Evolutionary conservation across 805 yeast genomes (phyloP).

Genomic region (Millerago galiae): DNA sequence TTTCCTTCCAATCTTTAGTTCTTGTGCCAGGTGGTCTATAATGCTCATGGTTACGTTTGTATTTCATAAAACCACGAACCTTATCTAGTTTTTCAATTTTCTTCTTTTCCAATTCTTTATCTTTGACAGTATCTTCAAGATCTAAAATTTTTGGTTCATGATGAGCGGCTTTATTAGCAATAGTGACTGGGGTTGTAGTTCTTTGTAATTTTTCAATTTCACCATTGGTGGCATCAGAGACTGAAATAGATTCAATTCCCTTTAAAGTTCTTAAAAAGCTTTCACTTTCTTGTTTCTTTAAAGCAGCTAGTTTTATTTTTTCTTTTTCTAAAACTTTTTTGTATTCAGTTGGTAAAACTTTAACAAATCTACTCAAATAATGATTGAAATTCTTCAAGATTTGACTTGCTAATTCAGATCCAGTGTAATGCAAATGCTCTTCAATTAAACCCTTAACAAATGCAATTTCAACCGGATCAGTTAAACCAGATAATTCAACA

Average conservation of each 20-base stretch:
- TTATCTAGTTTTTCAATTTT: constrained; percentile 67
- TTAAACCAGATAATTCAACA: constrained; percentile 69
- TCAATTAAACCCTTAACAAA: constrained; percentile 88
- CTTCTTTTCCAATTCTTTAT: constrained; percentile 57
- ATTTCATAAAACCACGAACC: constrained; percentile 88
- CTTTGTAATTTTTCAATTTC: constrained; percentile 46
- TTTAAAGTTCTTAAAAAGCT: constrained; percentile 62
- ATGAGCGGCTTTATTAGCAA: constrained; percentile 28
- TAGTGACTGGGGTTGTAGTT: constrained; percentile 9
- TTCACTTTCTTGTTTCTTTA: constrained; percentile 49
- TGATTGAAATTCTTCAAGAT: constrained; percentile 84
- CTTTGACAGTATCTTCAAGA: constrained; percentile 81
- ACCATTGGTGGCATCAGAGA: constrained; percentile 78
- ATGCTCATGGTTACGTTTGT: constrained; percentile 80
- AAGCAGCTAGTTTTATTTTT: constrained; percentile 56
- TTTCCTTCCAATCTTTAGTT: constrained; percentile 87
- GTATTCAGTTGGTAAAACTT: constrained; percentile 89
- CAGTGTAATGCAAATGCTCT: constrained; percentile 93
- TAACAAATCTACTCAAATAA: constrained; percentile 81
- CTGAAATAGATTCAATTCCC: constrained; percentile 62
- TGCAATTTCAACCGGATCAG: constrained; percentile 90
- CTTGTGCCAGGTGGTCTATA: constrained; percentile 75
- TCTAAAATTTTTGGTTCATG: constrained; percentile 83
- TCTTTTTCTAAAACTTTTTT: constrained; percentile 82
- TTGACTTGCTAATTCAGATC: constrained; percentile 81